Conservation (phyloP, 805 yeast genomes). For the Diddensiella santjacobensis region DNA sequence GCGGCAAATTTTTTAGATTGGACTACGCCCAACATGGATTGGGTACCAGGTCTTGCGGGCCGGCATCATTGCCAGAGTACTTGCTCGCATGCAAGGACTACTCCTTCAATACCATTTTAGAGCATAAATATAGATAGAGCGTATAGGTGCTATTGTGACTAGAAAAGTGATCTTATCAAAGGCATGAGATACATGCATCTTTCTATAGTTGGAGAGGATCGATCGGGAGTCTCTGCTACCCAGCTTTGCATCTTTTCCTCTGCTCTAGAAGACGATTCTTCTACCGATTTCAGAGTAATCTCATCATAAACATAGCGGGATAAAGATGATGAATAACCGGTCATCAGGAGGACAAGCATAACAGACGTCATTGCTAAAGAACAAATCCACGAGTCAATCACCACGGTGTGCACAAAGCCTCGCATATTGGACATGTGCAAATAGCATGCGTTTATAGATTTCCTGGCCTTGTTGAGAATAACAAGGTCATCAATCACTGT, state of each 20-base stretch:
- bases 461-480: conserved; percentile 11
- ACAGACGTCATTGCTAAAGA: conserved; percentile 16
- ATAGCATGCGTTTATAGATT: conserved; percentile 14
- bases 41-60: conserved; percentile 31
- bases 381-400: conserved; percentile 22
- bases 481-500: conserved; percentile 5
- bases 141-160: neutral
- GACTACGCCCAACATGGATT: conserved; percentile 29
- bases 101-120: neutral
- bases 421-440: conserved; percentile 17
- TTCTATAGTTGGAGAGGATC: conserved; percentile 9
- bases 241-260: conserved; percentile 7
- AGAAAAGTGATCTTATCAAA: conserved; percentile 2
- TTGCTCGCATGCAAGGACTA: conserved; percentile 5
- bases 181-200: conserved; percentile 9
- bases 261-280: conserved; percentile 1
- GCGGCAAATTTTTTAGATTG: conserved; percentile 21
- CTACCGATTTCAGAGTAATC: conserved; percentile 7
- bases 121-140: neutral
- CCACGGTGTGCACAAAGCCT: conserved; percentile 16
- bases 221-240: conserved; percentile 7
- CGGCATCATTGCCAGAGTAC: conserved; percentile 25
- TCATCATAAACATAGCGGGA: conserved; percentile 6
- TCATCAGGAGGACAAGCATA: conserved; percentile 17
- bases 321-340: conserved; percentile 12